A percentile compares a stretch with the other conserved stretches of the same genome.
Evolutionary conservation across 2,329 filamentous ascomycete species (phyloP).

Genomic region (Zasmidium angulare): DNA sequence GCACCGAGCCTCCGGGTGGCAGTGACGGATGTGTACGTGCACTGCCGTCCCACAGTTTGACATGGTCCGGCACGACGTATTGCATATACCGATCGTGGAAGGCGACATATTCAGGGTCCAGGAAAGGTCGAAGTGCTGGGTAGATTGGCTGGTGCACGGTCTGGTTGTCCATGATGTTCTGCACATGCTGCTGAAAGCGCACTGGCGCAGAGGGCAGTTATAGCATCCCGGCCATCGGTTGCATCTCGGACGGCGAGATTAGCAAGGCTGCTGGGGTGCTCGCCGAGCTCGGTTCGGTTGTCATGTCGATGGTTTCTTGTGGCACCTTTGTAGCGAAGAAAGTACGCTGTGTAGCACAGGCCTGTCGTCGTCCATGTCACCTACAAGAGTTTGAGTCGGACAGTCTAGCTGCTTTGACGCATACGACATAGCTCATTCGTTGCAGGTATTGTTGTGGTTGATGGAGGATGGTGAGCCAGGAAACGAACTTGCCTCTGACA

Average conservation of each 20-base stretch:
- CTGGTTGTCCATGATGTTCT: neutral
- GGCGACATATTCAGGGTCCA: slow-evolving; percentile 23
- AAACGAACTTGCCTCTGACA: too few relatives aligned
- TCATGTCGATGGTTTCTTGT: neutral
- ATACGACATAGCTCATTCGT: too few relatives aligned
- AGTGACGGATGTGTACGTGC: slow-evolving; percentile 13
- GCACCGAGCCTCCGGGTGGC: slow-evolving; percentile 12
- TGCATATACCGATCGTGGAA: slow-evolving; percentile 22
- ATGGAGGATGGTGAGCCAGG: too few relatives aligned
- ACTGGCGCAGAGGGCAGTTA: neutral
- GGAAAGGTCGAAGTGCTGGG: slow-evolving; percentile 13
- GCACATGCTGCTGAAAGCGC: neutral
- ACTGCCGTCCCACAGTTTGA: slow-evolving; percentile 17
- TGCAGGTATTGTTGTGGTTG: too few relatives aligned
- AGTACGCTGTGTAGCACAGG: too few relatives aligned
- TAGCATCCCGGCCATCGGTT: neutral
- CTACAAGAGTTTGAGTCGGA: too few relatives aligned
- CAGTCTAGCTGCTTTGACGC: too few relatives aligned
- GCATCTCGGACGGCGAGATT: neutral
- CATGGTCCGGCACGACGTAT: slow-evolving; percentile 19
- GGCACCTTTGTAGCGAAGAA: too few relatives aligned
- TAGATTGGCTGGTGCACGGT: slow-evolving; percentile 15
- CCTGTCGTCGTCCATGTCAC: too few relatives aligned
- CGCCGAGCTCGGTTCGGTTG: neutral
- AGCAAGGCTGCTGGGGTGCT: neutral